Conservation (phyloP, 2,329 filamentous ascomycete species). For the Rachicladosporium sp. region DNA sequence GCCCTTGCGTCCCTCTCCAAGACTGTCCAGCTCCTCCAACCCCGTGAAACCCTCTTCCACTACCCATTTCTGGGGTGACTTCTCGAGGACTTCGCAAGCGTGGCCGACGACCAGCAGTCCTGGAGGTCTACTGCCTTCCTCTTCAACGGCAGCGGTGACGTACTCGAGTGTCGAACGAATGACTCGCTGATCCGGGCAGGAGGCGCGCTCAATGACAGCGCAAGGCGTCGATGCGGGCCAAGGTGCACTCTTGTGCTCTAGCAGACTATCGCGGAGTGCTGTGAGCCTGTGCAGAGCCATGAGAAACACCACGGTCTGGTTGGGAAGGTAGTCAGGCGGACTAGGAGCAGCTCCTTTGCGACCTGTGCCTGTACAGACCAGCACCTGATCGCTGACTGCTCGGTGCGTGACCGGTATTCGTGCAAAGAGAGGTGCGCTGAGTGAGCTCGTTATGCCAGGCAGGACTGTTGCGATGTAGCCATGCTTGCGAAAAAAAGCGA, state of each 20-base stretch:
- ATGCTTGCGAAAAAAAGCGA: constrained; percentile 63
- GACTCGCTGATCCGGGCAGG: constrained; percentile 85
- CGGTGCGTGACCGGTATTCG: constrained; percentile 80
- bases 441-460: constrained; percentile 79
- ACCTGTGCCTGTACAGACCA: constrained; percentile 94
- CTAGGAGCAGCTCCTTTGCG: constrained; percentile 71
- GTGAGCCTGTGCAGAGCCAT: constrained; percentile 85
- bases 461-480: constrained; percentile 60
- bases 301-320: constrained; percentile 78
- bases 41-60: constrained; percentile 81
- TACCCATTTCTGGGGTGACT: constrained; percentile 55
- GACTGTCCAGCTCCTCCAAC: constrained; percentile 42
- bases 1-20: constrained; percentile 17
- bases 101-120: constrained; percentile 75
- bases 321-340: constrained; percentile 66
- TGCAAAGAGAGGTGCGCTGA: constrained; percentile 80
- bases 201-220: constrained; percentile 85
- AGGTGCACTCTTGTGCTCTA: constrained; percentile 23
- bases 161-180: constrained; percentile 74
- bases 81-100: constrained; percentile 67
- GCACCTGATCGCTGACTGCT: constrained; percentile 78
- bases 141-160: constrained; percentile 72
- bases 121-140: constrained; percentile 78
- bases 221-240: constrained; percentile 64
- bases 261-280: constrained; percentile 61